A percentile compares a stretch with the other conserved stretches of the same genome.
Evolutionary conservation across 2,329 filamentous ascomycete species (phyloP).

Genomic region (Penicillium decumbens): DNA sequence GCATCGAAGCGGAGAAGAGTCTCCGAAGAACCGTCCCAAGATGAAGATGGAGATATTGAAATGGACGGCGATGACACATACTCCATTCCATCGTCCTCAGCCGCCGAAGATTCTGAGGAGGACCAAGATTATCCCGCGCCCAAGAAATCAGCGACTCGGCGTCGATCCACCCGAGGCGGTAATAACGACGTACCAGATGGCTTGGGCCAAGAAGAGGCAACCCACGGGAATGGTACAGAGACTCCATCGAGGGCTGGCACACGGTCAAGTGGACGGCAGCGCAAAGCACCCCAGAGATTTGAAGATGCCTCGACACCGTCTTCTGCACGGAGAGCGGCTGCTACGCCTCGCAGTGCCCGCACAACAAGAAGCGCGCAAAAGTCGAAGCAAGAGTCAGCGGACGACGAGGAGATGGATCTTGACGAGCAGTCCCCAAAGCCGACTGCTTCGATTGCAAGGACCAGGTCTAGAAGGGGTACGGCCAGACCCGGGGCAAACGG

Average conservation of each 20-base stretch:
- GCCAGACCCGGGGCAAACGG: slow-evolving; percentile 20
- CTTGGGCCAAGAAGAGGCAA: slow-evolving; percentile 5
- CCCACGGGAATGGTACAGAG: slow-evolving; percentile 11
- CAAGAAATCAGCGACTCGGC: slow-evolving; percentile 22
- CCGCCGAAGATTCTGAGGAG: slow-evolving; percentile 13
- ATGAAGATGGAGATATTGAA: slow-evolving; percentile 30
- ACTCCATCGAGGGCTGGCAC: slow-evolving; percentile 24
- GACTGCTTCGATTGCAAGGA: slow-evolving; percentile 21
- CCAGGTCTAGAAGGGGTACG: slow-evolving; percentile 26
- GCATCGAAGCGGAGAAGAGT: slow-evolving; percentile 37
- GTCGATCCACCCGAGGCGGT: slow-evolving; percentile 20
- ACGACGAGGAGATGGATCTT: slow-evolving; percentile 22
- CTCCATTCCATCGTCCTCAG: slow-evolving; percentile 15
- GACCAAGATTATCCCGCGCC: slow-evolving; percentile 15
- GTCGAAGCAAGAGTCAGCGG: slow-evolving; percentile 14
- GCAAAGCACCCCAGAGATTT: slow-evolving; percentile 32
- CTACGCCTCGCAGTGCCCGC: slow-evolving; percentile 21
- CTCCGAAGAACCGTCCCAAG: slow-evolving; percentile 23
- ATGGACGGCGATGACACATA: slow-evolving; percentile 24
- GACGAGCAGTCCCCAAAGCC: slow-evolving; percentile 22
- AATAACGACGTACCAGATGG: slow-evolving; percentile 7
- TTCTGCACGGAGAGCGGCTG: slow-evolving; percentile 19
- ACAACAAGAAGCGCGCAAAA: slow-evolving; percentile 23
- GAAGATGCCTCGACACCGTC: slow-evolving; percentile 24
- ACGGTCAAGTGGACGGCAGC: slow-evolving; percentile 34